These are phyloP conservation scores for Colletotrichum musae DNA, from an alignment of 2,329 filamentous ascomycete genomes.

Conservation along the genomic window DNA sequence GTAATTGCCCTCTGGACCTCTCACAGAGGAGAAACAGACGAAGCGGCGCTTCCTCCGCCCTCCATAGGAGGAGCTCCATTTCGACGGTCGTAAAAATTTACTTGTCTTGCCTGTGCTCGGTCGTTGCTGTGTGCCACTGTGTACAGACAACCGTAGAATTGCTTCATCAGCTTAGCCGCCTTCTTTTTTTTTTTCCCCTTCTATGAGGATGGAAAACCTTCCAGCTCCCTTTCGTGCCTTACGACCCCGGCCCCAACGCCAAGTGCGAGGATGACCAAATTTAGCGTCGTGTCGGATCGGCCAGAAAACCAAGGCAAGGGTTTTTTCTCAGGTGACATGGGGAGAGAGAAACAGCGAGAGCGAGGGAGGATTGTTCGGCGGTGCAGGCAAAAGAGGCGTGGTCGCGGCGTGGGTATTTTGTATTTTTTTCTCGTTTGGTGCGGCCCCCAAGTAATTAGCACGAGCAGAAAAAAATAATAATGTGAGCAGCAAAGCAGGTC, in stretches of 20 bases:
- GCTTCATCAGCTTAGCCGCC: not conserved
- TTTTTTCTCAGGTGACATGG: conserved; percentile 18
- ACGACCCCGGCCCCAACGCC: conserved; percentile 15
- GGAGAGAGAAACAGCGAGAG: not conserved
- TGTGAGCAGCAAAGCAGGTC: conserved; percentile 16
- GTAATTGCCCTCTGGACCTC: conserved; percentile 1
- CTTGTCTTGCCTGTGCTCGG: too few species aligned
- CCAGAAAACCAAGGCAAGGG: not conserved
- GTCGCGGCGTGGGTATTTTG: not conserved
- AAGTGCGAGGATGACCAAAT: conserved; percentile 6
- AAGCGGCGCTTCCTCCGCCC: too few species aligned
- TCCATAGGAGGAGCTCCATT: too few species aligned
- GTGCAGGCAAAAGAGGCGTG: not conserved
- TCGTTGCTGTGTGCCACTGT: too few species aligned
- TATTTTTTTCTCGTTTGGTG: not conserved
- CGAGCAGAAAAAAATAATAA: conserved; percentile 7
- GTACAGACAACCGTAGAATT: too few species aligned
- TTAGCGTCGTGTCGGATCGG: conserved; percentile 21
- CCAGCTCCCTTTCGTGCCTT: not conserved
- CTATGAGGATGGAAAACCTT: not conserved
- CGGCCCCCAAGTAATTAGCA: conserved; percentile 21
- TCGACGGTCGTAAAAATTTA: too few species aligned
- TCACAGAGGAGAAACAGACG: too few species aligned
- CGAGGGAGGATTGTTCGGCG: not conserved
- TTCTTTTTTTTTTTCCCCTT: not conserved